phyloP scores from a whole-genome alignment of 192 early-diverging fungal species.

The Helicostylum pulchrum region DNA sequence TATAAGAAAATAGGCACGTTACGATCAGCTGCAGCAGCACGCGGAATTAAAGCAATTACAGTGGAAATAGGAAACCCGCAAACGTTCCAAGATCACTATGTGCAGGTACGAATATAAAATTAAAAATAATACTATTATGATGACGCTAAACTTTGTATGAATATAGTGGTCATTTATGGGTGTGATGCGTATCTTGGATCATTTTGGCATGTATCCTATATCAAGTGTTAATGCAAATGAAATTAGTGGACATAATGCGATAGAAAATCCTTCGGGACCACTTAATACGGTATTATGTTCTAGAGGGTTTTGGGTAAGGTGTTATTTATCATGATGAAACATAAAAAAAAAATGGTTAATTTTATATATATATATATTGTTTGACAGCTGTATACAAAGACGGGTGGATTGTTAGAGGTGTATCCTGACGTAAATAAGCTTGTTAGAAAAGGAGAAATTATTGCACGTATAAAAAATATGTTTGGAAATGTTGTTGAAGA shows the following conservation, averaged over 20 bases:
- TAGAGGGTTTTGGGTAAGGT: constrained; percentile 30
- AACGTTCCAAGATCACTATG: constrained; percentile 79
- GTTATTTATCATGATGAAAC: too few relatives aligned
- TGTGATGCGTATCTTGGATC: constrained; percentile 59
- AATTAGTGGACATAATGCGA: not conserved
- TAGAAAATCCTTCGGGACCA: constrained; percentile 1
- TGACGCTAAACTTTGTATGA: too few relatives aligned
- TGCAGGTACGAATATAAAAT: constrained; percentile 48
- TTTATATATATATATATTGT: constrained; percentile 39
- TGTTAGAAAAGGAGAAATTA: constrained; percentile 76
- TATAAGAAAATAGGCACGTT: constrained; percentile 59
- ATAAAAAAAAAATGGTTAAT: not conserved
- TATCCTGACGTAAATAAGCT: constrained; percentile 78
- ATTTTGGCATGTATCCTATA: constrained; percentile 54
- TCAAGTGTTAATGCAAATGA: constrained; percentile 10
- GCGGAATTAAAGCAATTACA: constrained; percentile 81
- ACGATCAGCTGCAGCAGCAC: constrained; percentile 71
- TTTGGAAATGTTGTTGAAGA: constrained; percentile 85
- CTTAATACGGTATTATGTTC: constrained; percentile 24
- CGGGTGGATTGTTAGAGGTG: constrained; percentile 83
- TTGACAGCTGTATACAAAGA: constrained; percentile 78
- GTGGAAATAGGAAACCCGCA: constrained; percentile 92
- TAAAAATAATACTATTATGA: not conserved
- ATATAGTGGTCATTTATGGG: constrained; percentile 55
- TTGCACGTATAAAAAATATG: constrained; percentile 81